These are phyloP conservation scores for Chionographis japonica DNA, from an alignment of 106 monocot species.

Conservation along the genomic window DNA sequence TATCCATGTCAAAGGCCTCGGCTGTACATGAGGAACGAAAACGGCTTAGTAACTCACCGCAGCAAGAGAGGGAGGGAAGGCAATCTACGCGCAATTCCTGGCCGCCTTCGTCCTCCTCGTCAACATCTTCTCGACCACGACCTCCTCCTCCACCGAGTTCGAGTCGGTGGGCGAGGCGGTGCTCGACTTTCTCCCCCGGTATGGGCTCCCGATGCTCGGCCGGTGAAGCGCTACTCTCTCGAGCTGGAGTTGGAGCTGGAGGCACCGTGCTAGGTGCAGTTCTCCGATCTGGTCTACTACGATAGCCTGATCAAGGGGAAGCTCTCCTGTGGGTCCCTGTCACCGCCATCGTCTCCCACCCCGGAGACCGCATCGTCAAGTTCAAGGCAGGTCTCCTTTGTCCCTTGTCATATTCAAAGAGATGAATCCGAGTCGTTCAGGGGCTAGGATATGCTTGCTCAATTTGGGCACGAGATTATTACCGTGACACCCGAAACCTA, in stretches of 20 bases:
- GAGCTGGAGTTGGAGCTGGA: slow-evolving; percentile 28
- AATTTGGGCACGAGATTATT: too few relatives aligned
- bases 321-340: slow-evolving; percentile 59
- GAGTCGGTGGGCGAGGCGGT: too few relatives aligned
- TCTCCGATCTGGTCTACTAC: slow-evolving; percentile 58
- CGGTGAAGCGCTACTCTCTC: slow-evolving; percentile 33
- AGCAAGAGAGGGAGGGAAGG: too few relatives aligned
- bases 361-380: slow-evolving; percentile 22
- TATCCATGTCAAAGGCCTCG: too few relatives aligned
- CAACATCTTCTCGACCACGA: too few relatives aligned
- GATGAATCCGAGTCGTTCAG: too few relatives aligned
- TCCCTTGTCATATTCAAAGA: too few relatives aligned
- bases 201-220: slow-evolving; percentile 48
- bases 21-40: too few relatives aligned
- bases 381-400: slow-evolving; percentile 53
- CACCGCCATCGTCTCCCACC: slow-evolving; percentile 36
- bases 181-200: slow-evolving; percentile 35
- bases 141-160: too few relatives aligned
- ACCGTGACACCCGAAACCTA: too few relatives aligned
- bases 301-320: slow-evolving; percentile 42
- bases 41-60: too few relatives aligned
- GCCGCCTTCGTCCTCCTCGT: neutral
- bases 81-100: slow-evolving; percentile 6
- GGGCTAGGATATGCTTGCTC: too few relatives aligned
- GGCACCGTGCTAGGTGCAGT: slow-evolving; percentile 54